Base-by-base conservation (phyloP, 2,329 filamentous ascomycete genomes). In the Xenosphaeropsis pyriputrescens region DNA sequence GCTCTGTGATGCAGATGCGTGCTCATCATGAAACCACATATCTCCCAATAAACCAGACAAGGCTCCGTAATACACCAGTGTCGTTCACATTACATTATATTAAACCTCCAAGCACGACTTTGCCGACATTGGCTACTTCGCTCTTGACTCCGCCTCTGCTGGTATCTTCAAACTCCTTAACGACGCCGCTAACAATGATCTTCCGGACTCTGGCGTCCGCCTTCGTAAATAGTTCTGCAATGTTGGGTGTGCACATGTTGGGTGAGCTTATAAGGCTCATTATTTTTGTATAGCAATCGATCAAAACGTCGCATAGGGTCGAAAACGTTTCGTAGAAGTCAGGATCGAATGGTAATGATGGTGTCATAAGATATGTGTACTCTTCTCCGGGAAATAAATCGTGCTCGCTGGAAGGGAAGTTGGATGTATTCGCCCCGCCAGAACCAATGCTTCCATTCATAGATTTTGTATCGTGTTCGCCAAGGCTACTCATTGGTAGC, bases 281-380 rank as follows among this genome's bases (percentile, higher is more conserved):
- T 18, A 98, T 73, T 39, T 78, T 75, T 29, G 77, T 76, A 60
- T 98, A 98, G 52, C 79, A 85, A 57, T 96, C 91, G 50, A 95
- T 93, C 43, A 98, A 64, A 3, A 93, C 85, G 54, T 98, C 91
- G 62, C 91, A 96, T 6, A 98, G 68, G 11, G 91, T 95, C 12
- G 86, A 81, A 61, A 96, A 96, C 0, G 88, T 95, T 62, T 93
- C 86, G 57, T 89, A 91, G 52, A 94, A 98, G 59, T 98, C 91
- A 0, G 91, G 91, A 46, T 96, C 88, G 53, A 98, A 98, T 0
- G 91, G 91, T 35, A 98, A 63, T 13, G 78, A 80, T 0, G 91
- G 91, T n/a, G 89, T 96, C 15, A 95, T 69, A 2, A 98, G 68
- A 55, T 89, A 79, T 0, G 77, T 75, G 57, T 95, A 98, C 51